These are phyloP conservation scores for Thelephora ganbajun DNA, from an alignment of 768 basidiomycete genomes.

Conservation along the genomic window DNA sequence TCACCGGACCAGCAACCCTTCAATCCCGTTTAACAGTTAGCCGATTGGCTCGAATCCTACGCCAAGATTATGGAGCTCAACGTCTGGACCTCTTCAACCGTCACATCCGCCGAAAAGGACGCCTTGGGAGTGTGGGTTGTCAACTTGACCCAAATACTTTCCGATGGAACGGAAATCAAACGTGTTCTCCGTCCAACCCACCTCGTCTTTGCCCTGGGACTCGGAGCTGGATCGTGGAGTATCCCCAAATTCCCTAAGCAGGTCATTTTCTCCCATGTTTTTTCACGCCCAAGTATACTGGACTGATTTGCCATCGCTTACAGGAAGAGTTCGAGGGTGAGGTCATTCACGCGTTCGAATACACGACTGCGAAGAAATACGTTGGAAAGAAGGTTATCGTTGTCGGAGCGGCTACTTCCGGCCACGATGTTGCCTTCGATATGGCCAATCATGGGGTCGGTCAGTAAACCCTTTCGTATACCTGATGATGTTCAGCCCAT, in stretches of 20 bases:
- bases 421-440: constrained; percentile 38
- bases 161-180: constrained; percentile 21
- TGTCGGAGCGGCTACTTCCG: constrained; percentile 52
- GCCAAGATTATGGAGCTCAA: constrained; percentile 46
- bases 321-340: constrained; percentile 51
- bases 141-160: constrained; percentile 7
- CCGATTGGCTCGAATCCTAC: constrained; percentile 56
- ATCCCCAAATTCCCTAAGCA: constrained; percentile 20
- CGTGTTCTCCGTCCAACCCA: constrained; percentile 18
- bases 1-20: background rate
- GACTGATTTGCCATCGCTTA: background rate
- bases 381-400: constrained; percentile 59
- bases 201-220: constrained; percentile 25
- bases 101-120: constrained; percentile 12
- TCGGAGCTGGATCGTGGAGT: constrained; percentile 24
- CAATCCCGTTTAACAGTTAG: constrained; percentile 24
- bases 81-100: constrained; percentile 38
- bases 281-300: background rate
- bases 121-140: constrained; percentile 16
- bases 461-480: constrained; percentile 7
- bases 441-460: constrained; percentile 31
- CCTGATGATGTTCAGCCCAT: background rate
- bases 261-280: constrained; percentile 7
- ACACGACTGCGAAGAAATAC: constrained; percentile 42
- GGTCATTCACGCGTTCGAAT: constrained; percentile 42